phyloP scores from a whole-genome alignment of 2,329 filamentous ascomycete species.

The Pseudocercospora musae region DNA sequence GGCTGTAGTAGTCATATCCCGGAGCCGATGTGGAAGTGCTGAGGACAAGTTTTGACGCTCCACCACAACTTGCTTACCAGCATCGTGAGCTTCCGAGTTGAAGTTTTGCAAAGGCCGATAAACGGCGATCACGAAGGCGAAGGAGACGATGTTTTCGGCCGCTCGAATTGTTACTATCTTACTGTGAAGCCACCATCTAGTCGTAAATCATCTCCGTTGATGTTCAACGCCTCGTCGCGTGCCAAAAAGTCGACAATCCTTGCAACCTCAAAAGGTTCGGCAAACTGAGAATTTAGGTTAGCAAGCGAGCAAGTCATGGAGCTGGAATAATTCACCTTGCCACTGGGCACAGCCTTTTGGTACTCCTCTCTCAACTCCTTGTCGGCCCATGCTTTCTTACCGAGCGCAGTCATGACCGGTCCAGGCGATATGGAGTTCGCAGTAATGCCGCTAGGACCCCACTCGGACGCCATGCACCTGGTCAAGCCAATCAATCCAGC shows the following conservation, averaged over 20 bases:
- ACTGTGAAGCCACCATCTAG: slow-evolving; percentile 36
- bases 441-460: slow-evolving; percentile 46
- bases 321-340: slow-evolving; percentile 7
- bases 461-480: slow-evolving; percentile 48
- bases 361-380: slow-evolving; percentile 26
- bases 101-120: neutral
- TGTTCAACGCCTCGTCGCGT: slow-evolving; percentile 36
- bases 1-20: neutral
- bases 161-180: slow-evolving; percentile 2
- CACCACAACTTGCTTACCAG: neutral
- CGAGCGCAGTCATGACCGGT: slow-evolving; percentile 47
- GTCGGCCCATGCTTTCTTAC: slow-evolving; percentile 38
- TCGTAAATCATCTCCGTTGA: slow-evolving; percentile 39
- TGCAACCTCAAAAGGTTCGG: slow-evolving; percentile 55
- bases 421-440: slow-evolving; percentile 47
- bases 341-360: slow-evolving; percentile 28
- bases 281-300: slow-evolving; percentile 18
- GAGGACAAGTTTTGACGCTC: neutral
- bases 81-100: neutral
- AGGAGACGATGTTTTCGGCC: neutral
- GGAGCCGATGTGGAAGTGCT: neutral
- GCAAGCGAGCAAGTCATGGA: neutral
- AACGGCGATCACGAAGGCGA: neutral
- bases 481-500: slow-evolving; percentile 46
- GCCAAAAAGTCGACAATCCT: slow-evolving; percentile 58